Evolutionary conservation across 1,284 basidiomycete species (phyloP).

Genomic region (Boletus smithii): DNA sequence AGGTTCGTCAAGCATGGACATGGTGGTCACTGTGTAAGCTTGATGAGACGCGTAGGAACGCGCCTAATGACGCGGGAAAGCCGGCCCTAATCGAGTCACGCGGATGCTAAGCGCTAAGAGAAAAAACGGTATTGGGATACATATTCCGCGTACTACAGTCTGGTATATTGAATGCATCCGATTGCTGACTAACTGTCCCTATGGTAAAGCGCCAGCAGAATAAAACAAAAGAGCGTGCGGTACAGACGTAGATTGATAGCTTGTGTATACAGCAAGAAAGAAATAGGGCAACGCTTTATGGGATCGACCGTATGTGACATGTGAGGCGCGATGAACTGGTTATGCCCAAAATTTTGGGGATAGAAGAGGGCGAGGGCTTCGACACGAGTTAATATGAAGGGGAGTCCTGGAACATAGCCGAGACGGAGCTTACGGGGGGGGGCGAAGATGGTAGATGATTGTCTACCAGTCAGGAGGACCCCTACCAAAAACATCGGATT

Average conservation of each 20-base stretch:
- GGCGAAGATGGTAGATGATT: neutral
- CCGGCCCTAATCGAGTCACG: constrained; percentile 25
- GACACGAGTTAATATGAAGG: constrained; percentile 5
- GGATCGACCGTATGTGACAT: no score
- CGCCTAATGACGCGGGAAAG: constrained; percentile 25
- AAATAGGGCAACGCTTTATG: no score
- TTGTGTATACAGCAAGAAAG: constrained; percentile 9
- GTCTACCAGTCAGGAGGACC: constrained; percentile 28
- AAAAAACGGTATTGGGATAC: neutral
- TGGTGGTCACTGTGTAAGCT: constrained; percentile 27
- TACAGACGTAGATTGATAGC: constrained; percentile 10
- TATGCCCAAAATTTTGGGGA: constrained; percentile 1
- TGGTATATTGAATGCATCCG: constrained; percentile 9
- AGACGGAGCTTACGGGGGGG: constrained; percentile 13
- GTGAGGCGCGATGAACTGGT: no score
- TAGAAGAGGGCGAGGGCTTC: neutral
- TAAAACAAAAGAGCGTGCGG: constrained; percentile 10
- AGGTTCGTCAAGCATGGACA: constrained; percentile 61
- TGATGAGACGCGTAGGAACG: constrained; percentile 20
- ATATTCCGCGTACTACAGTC: constrained; percentile 13
- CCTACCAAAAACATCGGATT: constrained; percentile 19
- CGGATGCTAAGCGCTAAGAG: neutral
- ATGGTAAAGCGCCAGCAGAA: constrained; percentile 3
- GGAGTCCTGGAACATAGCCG: neutral
- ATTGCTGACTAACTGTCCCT: constrained; percentile 1